These are phyloP conservation scores for Calonectria leucothoes DNA, from an alignment of 2,329 filamentous ascomycete species.

Conservation along the genomic window DNA sequence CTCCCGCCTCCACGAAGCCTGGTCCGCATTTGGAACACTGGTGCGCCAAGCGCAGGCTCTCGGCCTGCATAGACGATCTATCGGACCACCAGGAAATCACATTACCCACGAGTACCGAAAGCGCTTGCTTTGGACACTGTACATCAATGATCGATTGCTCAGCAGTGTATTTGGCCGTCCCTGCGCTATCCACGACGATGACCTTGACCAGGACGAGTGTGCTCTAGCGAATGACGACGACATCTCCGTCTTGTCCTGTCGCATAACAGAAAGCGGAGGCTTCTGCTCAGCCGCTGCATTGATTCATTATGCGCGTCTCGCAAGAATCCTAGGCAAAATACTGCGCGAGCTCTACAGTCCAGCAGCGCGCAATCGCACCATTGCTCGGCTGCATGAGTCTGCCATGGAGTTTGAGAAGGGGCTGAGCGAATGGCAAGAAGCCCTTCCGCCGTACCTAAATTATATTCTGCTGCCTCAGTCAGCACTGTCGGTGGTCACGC, in stretches of 20 bases:
- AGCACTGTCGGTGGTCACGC: background rate
- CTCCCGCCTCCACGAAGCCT: background rate
- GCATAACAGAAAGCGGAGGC: background rate
- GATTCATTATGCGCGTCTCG: background rate
- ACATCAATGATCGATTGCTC: background rate
- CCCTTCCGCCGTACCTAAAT: background rate
- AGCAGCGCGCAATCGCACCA: background rate
- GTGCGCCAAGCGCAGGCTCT: background rate
- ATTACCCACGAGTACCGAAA: background rate
- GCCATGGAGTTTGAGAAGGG: conserved; percentile 4
- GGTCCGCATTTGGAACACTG: background rate
- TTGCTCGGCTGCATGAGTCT: background rate
- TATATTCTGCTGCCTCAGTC: background rate
- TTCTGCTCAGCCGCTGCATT: background rate
- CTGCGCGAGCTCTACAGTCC: background rate
- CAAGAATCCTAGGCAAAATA: background rate
- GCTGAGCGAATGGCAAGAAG: background rate
- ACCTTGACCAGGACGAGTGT: background rate
- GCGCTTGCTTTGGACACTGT: background rate
- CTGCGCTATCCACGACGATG: background rate
- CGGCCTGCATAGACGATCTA: background rate
- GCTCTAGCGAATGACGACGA: background rate
- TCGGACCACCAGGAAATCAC: background rate
- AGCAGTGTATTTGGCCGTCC: background rate
- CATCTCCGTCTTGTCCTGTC: background rate